phyloP scores from a whole-genome alignment of 2,329 filamentous ascomycete genomes.

The Diaporthe sp. region DNA sequence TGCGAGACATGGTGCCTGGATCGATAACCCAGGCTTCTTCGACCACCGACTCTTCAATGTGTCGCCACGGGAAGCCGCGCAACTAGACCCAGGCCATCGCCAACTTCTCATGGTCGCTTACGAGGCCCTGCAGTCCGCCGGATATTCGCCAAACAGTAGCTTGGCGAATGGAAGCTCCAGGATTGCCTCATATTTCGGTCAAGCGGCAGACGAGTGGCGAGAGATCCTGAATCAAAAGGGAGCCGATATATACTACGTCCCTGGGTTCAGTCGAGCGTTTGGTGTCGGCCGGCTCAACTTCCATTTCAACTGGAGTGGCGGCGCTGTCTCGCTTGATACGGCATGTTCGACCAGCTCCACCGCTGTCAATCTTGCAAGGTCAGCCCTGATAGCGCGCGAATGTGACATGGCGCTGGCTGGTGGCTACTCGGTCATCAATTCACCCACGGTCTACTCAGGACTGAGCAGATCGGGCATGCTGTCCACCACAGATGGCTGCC shows the following conservation, averaged over 20 bases:
- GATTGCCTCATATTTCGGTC: neutral
- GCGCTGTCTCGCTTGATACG: slow-evolving; percentile 54
- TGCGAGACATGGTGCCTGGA: slow-evolving; percentile 1
- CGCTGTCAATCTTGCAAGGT: slow-evolving; percentile 46
- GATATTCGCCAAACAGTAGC: slow-evolving; percentile 3
- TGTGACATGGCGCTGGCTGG: slow-evolving; percentile 51
- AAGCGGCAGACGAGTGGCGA: slow-evolving; percentile 10
- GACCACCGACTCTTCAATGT: slow-evolving; percentile 16
- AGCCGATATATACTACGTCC: slow-evolving; percentile 9
- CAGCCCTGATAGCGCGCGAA: slow-evolving; percentile 46
- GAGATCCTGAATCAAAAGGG: slow-evolving; percentile 41
- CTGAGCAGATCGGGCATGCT: slow-evolving; percentile 55
- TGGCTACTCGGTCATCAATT: slow-evolving; percentile 53
- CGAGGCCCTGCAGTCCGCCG: slow-evolving; percentile 19
- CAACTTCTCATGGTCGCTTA: slow-evolving; percentile 14
- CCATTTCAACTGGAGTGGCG: slow-evolving; percentile 57
- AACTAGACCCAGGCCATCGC: slow-evolving; percentile 5
- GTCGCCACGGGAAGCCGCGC: slow-evolving; percentile 9
- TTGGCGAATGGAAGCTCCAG: slow-evolving; percentile 27
- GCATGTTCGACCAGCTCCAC: slow-evolving; percentile 54
- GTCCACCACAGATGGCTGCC: slow-evolving; percentile 50
- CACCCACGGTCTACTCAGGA: slow-evolving; percentile 45
- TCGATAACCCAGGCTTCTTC: slow-evolving; percentile 10
- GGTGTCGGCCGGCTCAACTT: slow-evolving; percentile 52
- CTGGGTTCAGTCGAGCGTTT: slow-evolving; percentile 45